phyloP scores from a whole-genome alignment of 73 alveolate species.

The Uronychia setigera region DNA sequence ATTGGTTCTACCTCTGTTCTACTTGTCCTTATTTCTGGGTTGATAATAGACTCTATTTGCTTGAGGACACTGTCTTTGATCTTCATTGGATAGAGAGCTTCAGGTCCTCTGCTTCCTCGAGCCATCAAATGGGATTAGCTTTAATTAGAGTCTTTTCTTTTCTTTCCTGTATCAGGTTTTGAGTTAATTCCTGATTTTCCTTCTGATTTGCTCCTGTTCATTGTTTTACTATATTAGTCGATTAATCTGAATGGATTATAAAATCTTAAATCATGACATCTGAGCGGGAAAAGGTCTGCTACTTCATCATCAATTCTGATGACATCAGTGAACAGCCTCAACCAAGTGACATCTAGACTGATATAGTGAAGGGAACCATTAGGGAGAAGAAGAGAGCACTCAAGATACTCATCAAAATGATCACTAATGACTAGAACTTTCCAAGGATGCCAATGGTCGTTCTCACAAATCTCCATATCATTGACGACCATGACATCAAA shows the following conservation, averaged over 20 bases:
- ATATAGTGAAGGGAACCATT: conserved; percentile 77
- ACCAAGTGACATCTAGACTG: conserved; percentile 38
- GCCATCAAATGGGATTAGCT: too few species aligned
- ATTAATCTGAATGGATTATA: background rate
- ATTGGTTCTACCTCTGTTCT: background rate
- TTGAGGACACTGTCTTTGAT: background rate
- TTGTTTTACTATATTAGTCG: too few species aligned
- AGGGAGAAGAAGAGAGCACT: conserved; percentile 92
- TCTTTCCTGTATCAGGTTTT: too few species aligned
- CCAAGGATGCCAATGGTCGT: conserved; percentile 94
- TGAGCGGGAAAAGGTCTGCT: conserved; percentile 49
- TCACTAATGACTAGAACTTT: conserved; percentile 90
- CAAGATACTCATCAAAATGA: conserved; percentile 86
- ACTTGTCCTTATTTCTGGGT: background rate
- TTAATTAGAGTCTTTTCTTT: too few species aligned
- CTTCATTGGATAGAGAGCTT: background rate
- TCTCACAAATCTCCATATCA: conserved; percentile 80
- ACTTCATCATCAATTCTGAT: conserved; percentile 38
- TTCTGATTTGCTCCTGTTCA: too few species aligned
- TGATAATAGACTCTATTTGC: background rate
- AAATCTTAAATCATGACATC: background rate
- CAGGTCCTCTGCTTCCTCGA: background rate
- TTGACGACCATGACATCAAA: conserved; percentile 87
- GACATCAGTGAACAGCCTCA: conserved; percentile 59
- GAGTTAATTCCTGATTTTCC: too few species aligned